phyloP scores from a whole-genome alignment of 768 basidiomycete species.

The Mycena pura region DNA sequence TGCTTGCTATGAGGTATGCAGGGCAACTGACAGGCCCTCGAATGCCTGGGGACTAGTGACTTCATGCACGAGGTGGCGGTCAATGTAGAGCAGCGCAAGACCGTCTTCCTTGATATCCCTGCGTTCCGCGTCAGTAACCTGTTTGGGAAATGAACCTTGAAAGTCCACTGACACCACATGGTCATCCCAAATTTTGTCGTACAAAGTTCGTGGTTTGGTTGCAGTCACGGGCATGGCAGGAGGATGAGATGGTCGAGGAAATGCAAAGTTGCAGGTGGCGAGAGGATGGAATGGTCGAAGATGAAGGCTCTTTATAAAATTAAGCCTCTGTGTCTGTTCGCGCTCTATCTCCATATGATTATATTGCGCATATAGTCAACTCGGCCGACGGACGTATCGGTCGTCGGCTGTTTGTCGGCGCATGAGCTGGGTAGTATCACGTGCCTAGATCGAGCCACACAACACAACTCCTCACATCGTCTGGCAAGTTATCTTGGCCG shows the following conservation, averaged over 20 bases:
- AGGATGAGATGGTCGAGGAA: background rate
- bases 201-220: conserved; percentile 80
- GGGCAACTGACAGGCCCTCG: conserved; percentile 72
- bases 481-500: no score
- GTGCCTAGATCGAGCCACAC: no score
- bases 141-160: conserved; percentile 10
- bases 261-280: background rate
- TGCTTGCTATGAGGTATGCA: conserved; percentile 8
- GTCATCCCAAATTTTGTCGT: conserved; percentile 98
- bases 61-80: conserved; percentile 83
- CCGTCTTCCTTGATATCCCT: conserved; percentile 80
- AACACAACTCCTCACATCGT: background rate
- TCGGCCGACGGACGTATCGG: no score
- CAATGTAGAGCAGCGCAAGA: conserved; percentile 83
- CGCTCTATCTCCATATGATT: no score
- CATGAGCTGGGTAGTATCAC: no score
- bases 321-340: no score
- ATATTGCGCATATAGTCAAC: no score
- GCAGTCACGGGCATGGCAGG: conserved; percentile 48
- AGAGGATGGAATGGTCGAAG: no score
- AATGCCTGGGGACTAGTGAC: conserved; percentile 95
- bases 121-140: conserved; percentile 24
- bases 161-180: conserved; percentile 79
- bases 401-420: no score
- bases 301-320: no score